phyloP scores from a whole-genome alignment of 345 rosid genomes.

The Erucastrum elatum region DNA sequence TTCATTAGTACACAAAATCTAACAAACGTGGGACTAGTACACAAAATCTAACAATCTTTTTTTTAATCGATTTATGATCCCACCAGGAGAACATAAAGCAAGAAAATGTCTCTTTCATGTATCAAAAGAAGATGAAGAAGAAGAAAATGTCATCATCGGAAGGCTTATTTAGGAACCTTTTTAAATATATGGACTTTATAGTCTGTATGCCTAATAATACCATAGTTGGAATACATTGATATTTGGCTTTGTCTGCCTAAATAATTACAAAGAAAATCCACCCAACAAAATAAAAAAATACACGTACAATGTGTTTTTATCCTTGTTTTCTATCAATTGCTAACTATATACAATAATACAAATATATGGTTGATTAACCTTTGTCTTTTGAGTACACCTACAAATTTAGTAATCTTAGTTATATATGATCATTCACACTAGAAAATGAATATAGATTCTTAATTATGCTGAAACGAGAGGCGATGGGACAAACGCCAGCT shows the following conservation, averaged over 20 bases:
- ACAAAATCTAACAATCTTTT: too few species aligned
- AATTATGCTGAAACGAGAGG: slow-evolving; percentile 5
- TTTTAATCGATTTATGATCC: neutral
- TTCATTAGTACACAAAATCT: too few species aligned
- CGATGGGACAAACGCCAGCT: slow-evolving; percentile 9
- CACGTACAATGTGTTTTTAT: neutral
- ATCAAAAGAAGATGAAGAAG: neutral
- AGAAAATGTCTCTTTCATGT: neutral
- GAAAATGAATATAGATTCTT: neutral
- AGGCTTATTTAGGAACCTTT: neutral
- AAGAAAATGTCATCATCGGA: neutral
- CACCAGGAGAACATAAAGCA: neutral
- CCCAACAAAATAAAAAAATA: neutral
- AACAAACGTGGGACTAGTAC: too few species aligned
- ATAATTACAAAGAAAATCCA: neutral
- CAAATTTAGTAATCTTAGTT: neutral
- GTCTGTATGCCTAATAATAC: neutral
- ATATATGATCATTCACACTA: neutral
- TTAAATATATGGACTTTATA: neutral
- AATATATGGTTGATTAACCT: neutral
- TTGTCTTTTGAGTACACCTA: neutral
- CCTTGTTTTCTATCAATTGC: neutral
- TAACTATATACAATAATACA: neutral
- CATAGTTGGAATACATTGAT: neutral
- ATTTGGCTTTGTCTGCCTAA: neutral